Conservation (phyloP, 2,329 filamentous ascomycete genomes). For the Madurella mycetomatis region DNA sequence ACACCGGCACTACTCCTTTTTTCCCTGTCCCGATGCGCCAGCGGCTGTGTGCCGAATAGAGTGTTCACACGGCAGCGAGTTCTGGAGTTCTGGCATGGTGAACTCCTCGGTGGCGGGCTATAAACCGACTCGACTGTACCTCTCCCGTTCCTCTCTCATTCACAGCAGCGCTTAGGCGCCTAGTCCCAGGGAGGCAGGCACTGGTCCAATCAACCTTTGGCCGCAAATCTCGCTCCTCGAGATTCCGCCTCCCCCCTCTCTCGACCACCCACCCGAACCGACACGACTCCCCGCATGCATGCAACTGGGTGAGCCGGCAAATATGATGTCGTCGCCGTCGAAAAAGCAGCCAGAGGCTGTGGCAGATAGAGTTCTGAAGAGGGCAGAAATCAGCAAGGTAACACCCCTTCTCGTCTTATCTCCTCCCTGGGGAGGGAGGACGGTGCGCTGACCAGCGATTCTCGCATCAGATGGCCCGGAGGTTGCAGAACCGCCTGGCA, state of each 20-base stretch:
- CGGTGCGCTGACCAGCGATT: slow-evolving; percentile 14
- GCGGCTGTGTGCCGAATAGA: slow-evolving; percentile 12
- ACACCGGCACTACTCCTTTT: slow-evolving; percentile 3
- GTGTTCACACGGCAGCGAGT: neutral
- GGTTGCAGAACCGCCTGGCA: slow-evolving; percentile 87
- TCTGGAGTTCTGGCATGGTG: neutral
- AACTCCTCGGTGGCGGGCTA: slow-evolving; percentile 6
- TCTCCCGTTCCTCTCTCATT: slow-evolving; percentile 6
- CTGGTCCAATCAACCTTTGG: slow-evolving; percentile 11
- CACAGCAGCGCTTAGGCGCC: slow-evolving; percentile 39
- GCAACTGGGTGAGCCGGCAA: slow-evolving; percentile 19
- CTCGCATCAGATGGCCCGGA: slow-evolving; percentile 73
- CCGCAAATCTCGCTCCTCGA: slow-evolving; percentile 9
- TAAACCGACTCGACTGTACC: slow-evolving; percentile 3
- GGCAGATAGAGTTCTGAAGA: slow-evolving; percentile 64
- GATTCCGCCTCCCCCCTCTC: slow-evolving; percentile 18
- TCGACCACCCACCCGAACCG: slow-evolving; percentile 17
- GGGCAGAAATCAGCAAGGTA: slow-evolving; percentile 73
- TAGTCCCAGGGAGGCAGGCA: slow-evolving; percentile 31
- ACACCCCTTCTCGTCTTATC: slow-evolving; percentile 21
- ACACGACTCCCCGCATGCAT: slow-evolving; percentile 10
- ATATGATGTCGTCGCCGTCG: slow-evolving; percentile 56
- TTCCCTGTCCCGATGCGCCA: neutral
- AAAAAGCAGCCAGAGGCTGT: slow-evolving; percentile 61
- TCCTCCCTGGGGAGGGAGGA: slow-evolving; percentile 10